These are phyloP conservation scores for Dipodascus albidus DNA, from an alignment of 805 yeast genomes.

Conservation along the genomic window DNA sequence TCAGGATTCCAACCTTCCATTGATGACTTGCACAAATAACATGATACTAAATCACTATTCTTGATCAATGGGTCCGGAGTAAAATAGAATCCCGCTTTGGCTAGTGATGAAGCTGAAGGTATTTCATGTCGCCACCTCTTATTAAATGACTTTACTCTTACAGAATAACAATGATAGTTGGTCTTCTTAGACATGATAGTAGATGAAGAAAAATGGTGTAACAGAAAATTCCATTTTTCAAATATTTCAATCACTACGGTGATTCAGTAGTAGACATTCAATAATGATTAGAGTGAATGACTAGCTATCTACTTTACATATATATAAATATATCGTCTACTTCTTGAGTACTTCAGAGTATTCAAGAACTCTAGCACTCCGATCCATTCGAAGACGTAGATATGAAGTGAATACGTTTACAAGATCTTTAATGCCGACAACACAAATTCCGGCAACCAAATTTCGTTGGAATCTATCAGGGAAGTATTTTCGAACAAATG, in stretches of 20 bases:
- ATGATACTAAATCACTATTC: neutral
- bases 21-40: slow-evolving; percentile 38
- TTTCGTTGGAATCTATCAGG: slow-evolving; percentile 17
- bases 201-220: neutral
- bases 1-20: slow-evolving; percentile 47
- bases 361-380: slow-evolving; percentile 11
- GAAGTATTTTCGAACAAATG: slow-evolving; percentile 9
- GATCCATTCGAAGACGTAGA: slow-evolving; percentile 10
- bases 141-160: neutral
- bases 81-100: slow-evolving; percentile 50
- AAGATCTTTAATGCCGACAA: slow-evolving; percentile 15
- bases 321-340: no score
- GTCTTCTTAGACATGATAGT: neutral
- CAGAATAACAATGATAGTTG: neutral
- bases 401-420: slow-evolving; percentile 17
- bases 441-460: slow-evolving; percentile 16
- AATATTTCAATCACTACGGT: neutral
- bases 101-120: slow-evolving; percentile 29
- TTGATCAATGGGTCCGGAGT: slow-evolving; percentile 14
- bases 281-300: no score
- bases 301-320: no score
- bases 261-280: no score
- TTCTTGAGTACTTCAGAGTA: slow-evolving; percentile 7
- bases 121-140: slow-evolving; percentile 18
- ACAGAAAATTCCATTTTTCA: neutral